Evolutionary conservation across 2,329 filamentous ascomycete genomes (phyloP), one percentile per base, ranked within the genome.

Genomic region (Leptographium galeiforme): DNA sequence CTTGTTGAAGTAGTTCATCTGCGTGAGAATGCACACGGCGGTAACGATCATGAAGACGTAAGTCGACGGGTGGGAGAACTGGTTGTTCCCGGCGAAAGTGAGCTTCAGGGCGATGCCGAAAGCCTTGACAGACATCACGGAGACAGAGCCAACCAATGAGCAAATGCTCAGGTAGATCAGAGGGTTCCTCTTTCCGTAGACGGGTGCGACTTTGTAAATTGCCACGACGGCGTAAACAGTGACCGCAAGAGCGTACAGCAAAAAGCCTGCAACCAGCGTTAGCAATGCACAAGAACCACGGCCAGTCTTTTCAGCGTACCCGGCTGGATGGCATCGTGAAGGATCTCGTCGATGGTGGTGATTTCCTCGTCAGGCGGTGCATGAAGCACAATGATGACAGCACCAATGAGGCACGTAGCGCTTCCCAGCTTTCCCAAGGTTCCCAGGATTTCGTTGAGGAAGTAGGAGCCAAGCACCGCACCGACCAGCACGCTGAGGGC

Each of bases 1-100:
- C 70, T 98, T 98, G 76, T 98, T 98, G 71, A 98, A 95, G 70
- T 98, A 98, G 70, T 98, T 98, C 93, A 98, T 97, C 75, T 98
- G 93, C 10, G 90, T 96, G 60, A 98, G 69, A 65, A 98, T 97
- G 73, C 93, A 98, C 59, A 96, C 88, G 4, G 78, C 76, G 0
- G 90, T 93, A 59, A 97, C 81, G 60, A 98, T 96, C 69, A 91
- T 84, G 67, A 98, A 98, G 58, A 96, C 90, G 63, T 98, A 98
- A 56, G 94, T 98, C 50, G 89, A 95, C 2, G 94, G 88, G 62
- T 95, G 88, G 6, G 81, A 82, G 68, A 98, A 96, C 68, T 98
- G 93, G 70, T 98, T 98, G 69, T 94, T 85, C 52, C 91, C 93
- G 48, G 78, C 82, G 60, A 98, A 81, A 0, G 91, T 97, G 64